A percentile compares a stretch with the other conserved stretches of the same genome.
Evolutionary conservation across 1,284 basidiomycete genomes (phyloP).

Genomic region (Rhodotorula sp.): DNA sequence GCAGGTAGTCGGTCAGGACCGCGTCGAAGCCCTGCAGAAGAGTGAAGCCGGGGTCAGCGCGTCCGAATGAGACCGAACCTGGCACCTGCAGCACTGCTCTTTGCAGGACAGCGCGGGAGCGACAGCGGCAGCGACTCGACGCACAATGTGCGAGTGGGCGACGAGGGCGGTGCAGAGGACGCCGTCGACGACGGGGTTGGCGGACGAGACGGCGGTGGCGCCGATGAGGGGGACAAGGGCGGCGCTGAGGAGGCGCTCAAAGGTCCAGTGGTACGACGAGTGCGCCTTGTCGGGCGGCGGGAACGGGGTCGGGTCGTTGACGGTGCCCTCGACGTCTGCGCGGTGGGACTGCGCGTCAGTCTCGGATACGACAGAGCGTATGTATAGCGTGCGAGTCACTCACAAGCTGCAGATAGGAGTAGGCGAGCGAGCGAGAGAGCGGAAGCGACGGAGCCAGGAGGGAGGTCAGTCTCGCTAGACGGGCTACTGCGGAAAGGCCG

Average conservation of each 20-base stretch:
- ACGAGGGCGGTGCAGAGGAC: conserved; percentile 81
- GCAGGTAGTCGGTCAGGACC: conserved; percentile 73
- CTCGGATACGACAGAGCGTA: not conserved
- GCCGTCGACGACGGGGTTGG: conserved; percentile 78
- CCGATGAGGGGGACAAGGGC: conserved; percentile 74
- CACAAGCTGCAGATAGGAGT: conserved; percentile 12
- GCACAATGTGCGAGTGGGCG: conserved; percentile 90
- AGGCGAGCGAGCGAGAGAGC: not conserved
- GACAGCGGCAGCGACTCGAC: not conserved
- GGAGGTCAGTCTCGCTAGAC: not conserved
- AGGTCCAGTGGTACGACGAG: conserved; percentile 97
- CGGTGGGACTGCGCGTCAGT: not conserved
- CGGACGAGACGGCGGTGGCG: conserved; percentile 57
- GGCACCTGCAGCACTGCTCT: not conserved
- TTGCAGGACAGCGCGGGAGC: not conserved
- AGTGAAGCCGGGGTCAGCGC: not conserved
- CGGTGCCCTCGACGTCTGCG: conserved; percentile 85
- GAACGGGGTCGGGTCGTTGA: conserved; percentile 92
- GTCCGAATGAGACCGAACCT: not conserved
- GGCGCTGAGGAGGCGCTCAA: conserved; percentile 87
- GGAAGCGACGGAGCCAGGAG: not conserved
- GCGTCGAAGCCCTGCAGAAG: conserved; percentile 48
- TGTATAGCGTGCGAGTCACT: not conserved
- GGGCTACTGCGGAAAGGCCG: no score
- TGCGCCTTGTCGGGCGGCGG: conserved; percentile 69